Evolutionary conservation across 176 grass and related monocot species (phyloP).

Genomic region (Rhynchospora tenuis): DNA sequence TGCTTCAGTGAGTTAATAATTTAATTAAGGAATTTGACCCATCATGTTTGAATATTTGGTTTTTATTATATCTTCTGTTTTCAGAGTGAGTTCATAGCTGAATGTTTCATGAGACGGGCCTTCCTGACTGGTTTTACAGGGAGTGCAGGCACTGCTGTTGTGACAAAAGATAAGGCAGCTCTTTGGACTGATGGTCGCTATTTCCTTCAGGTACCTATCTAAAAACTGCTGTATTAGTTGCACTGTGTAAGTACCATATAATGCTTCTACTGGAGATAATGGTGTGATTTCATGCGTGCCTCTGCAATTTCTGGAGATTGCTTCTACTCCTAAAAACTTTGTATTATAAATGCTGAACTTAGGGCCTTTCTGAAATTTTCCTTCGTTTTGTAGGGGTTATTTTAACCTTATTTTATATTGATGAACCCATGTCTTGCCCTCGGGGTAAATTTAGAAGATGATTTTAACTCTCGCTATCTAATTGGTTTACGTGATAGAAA

Average conservation of each 20-base stretch:
- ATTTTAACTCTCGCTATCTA: background rate
- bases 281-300: background rate
- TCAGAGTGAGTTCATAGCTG: slow-evolving; percentile 87
- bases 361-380: background rate
- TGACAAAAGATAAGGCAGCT: slow-evolving; percentile 82
- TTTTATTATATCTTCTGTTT: background rate
- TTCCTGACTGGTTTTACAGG: slow-evolving; percentile 87
- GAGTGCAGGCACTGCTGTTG: slow-evolving; percentile 91
- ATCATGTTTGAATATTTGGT: background rate
- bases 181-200: slow-evolving; percentile 98
- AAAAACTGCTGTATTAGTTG: background rate
- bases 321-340: background rate
- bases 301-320: background rate
- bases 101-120: slow-evolving; percentile 80
- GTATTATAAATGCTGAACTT: background rate
- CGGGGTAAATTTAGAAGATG: background rate
- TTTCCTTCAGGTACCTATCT: slow-evolving; percentile 73
- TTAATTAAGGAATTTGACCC: background rate
- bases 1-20: background rate
- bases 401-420: background rate
- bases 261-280: too few species aligned
- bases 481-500: background rate
- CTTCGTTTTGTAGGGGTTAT: background rate
- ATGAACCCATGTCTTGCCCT: background rate
- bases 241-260: background rate